phyloP scores from a whole-genome alignment of 2,329 filamentous ascomycete genomes.

The Exophiala phaeomuriformis region DNA sequence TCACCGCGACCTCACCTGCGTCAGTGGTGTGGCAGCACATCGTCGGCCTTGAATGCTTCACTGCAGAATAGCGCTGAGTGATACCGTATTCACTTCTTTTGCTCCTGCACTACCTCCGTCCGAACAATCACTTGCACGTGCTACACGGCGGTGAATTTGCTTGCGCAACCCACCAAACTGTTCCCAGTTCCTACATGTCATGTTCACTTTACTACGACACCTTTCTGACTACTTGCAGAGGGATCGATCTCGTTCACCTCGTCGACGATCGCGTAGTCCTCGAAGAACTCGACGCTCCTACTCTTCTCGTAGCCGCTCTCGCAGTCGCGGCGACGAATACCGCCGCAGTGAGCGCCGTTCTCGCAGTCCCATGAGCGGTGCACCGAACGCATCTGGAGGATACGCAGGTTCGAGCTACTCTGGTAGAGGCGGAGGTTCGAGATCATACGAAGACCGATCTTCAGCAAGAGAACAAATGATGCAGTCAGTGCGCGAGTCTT shows the following conservation, averaged over 20 bases:
- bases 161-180: slow-evolving; percentile 13
- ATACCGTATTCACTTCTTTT: slow-evolving; percentile 11
- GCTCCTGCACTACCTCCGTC: slow-evolving; percentile 10
- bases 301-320: slow-evolving; percentile 70
- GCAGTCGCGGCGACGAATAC: slow-evolving; percentile 65
- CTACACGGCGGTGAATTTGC: slow-evolving; percentile 12
- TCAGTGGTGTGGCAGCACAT: slow-evolving; percentile 18
- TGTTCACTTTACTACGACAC: slow-evolving; percentile 10
- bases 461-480: slow-evolving; percentile 91
- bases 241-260: slow-evolving; percentile 63
- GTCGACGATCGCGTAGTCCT: slow-evolving; percentile 72
- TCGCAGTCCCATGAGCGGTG: slow-evolving; percentile 74
- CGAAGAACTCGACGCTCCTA: slow-evolving; percentile 69
- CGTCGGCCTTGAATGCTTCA: slow-evolving; percentile 20
- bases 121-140: slow-evolving; percentile 14
- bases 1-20: slow-evolving; percentile 9
- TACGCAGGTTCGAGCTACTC: slow-evolving; percentile 54
- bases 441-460: slow-evolving; percentile 75
- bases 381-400: slow-evolving; percentile 61
- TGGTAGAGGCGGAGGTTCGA: slow-evolving; percentile 55
- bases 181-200: slow-evolving; percentile 17
- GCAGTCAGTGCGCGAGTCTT: slow-evolving; percentile 85
- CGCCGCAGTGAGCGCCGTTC: slow-evolving; percentile 68
- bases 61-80: slow-evolving; percentile 7
- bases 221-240: slow-evolving; percentile 51